Evolutionary conservation across 345 rosid genomes (phyloP), one percentile per base, ranked within the genome.

Genomic region (Jatropha curcas): DNA sequence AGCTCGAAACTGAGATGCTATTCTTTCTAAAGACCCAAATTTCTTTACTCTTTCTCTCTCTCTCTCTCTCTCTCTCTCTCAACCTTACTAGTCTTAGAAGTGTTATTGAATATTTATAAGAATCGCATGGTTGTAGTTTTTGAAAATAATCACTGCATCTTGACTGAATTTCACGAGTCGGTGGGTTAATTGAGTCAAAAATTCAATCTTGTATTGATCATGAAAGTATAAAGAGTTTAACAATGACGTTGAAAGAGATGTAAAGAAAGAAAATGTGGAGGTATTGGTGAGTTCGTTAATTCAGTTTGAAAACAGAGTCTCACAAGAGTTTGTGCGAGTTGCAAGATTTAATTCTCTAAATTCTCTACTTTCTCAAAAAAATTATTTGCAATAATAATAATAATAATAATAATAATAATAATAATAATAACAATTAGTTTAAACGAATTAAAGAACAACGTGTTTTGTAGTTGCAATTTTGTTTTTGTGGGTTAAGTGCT

Each of bases 181-280:
- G 91, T 10, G 88, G 84, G 22, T 87, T 88, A 17, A 86, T 88
- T 66, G 91, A 75, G 86, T 68, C 71, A 0, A 90, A 90, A 77
- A 85, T 90, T 63, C 96, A 90, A 62, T 86, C 89, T 3, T 88
- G 91, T 92, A 90, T 90, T 50, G 93, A 90, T 63, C 84, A 93
- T 5, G 96, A 86, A 71, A 84, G 81, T 33, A 31, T 88, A 33
- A 90, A 87, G 64, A 84, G 65, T 48, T 74, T 90, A 28, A 63
- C 74, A 1, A 45, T 69, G 17, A 72, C 62, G 5, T 76, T 90
- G 70, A 62, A 81, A 55, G 85, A 80, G 24, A 69, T 7, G 31
- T 10, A 1, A 33, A 2, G 19, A 52, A 13, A 16, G 68, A 82
- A 46, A 39, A 39, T 12, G 83, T 86, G 56, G 89, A 80, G 77